A percentile compares a stretch with the other conserved stretches of the same genome.
Conservation (phyloP, 1,284 basidiomycete species). For the Pseudozyma sp. region DNA sequence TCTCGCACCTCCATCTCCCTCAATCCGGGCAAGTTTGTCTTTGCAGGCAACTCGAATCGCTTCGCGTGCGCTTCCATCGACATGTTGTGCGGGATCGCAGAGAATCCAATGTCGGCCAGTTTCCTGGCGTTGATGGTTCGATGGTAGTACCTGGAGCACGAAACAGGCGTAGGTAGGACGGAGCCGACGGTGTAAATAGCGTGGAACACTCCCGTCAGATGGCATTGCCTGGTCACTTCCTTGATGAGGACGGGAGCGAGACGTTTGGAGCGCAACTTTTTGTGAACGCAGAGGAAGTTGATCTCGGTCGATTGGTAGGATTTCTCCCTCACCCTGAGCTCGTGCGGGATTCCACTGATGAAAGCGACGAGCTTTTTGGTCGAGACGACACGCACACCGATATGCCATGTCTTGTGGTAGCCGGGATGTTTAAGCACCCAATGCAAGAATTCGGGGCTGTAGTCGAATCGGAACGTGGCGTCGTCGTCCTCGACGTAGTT, state of each 20-base stretch:
- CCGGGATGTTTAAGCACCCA: conserved; percentile 97
- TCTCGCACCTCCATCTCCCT: conserved; percentile 90
- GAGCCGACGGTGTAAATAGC: conserved; percentile 87
- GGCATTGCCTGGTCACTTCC: conserved; percentile 93
- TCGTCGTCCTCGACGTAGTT: conserved; percentile 98
- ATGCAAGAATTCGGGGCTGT: conserved; percentile 90
- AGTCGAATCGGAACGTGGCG: conserved; percentile 94
- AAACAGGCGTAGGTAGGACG: conserved; percentile 64
- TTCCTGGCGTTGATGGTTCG: conserved; percentile 92
- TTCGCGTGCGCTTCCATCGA: conserved; percentile 51
- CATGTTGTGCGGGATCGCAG: conserved; percentile 71
- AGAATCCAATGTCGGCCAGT: conserved; percentile 90
- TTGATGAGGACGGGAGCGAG: conserved; percentile 97
- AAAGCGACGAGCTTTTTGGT: conserved; percentile 89
- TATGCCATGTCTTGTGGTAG: conserved; percentile 91
- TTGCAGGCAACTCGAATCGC: conserved; percentile 52
- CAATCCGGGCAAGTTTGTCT: conserved; percentile 71
- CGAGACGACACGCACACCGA: conserved; percentile 92
- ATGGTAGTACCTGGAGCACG: conserved; percentile 81
- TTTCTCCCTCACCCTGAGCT: conserved; percentile 61
- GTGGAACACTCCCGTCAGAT: conserved; percentile 91
- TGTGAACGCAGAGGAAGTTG: conserved; percentile 98
- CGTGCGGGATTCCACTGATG: conserved; percentile 88
- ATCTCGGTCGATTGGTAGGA: conserved; percentile 77
- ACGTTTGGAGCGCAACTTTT: conserved; percentile 94